Evolutionary conservation across 805 yeast genomes (phyloP).

Genomic region (Priceomyces fermenticarens): DNA sequence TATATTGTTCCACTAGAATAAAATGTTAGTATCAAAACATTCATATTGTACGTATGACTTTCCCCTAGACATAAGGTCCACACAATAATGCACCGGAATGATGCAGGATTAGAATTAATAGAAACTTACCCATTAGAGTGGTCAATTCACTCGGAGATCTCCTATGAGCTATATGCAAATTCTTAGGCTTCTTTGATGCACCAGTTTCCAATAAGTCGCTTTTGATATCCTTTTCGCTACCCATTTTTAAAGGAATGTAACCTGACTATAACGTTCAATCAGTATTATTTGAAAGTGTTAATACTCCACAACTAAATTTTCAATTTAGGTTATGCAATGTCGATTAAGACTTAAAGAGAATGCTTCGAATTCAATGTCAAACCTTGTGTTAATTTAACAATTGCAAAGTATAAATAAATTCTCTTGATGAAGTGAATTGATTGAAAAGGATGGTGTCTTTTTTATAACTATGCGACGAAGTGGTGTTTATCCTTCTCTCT

Average conservation of each 20-base stretch:
- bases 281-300: neutral
- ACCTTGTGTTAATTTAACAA: no score
- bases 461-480: no score
- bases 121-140: conserved; percentile 60
- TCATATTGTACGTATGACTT: no score
- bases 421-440: no score
- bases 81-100: neutral
- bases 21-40: conserved; percentile 4
- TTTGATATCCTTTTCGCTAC: neutral
- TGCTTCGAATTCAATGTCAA: no score
- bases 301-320: no score
- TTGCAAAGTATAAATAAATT: no score
- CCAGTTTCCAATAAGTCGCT: neutral
- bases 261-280: neutral
- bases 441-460: no score
- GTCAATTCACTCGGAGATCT: conserved; percentile 95
- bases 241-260: neutral
- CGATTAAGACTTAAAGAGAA: no score
- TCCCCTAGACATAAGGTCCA: no score
- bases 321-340: no score
- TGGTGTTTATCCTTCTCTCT: no score
- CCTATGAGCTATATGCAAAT: conserved; percentile 90
- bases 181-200: conserved; percentile 27
- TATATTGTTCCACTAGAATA: conserved; percentile 67
- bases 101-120: neutral